phyloP scores from a whole-genome alignment of 2,329 filamentous ascomycete genomes.

The Fusarium coicis region DNA sequence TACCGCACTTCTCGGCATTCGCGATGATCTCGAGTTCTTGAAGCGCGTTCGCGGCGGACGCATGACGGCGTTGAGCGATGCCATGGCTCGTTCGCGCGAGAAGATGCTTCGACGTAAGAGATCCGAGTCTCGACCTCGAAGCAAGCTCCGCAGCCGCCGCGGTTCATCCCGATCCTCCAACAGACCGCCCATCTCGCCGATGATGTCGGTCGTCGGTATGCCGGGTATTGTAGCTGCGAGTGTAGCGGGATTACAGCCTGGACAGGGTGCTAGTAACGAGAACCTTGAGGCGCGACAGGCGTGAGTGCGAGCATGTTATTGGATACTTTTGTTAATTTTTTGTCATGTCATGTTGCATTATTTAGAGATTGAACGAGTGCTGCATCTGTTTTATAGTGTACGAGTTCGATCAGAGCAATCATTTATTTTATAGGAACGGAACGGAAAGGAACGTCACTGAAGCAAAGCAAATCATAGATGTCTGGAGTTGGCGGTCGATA shows the following conservation, averaged over 20 bases:
- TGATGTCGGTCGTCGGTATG: slow-evolving; percentile 38
- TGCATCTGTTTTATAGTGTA: slow-evolving; percentile 6
- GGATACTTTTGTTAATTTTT: not conserved
- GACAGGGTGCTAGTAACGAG: slow-evolving; percentile 12
- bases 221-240: slow-evolving; percentile 37
- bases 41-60: slow-evolving; percentile 31
- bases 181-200: slow-evolving; percentile 34
- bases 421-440: not conserved
- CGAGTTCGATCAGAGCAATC: slow-evolving; percentile 33
- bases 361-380: slow-evolving; percentile 24
- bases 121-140: slow-evolving; percentile 31
- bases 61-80: slow-evolving; percentile 32
- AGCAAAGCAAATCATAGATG: slow-evolving; percentile 8
- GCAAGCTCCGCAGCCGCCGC: slow-evolving; percentile 30
- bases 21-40: slow-evolving; percentile 35
- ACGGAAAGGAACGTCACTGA: not conserved
- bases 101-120: slow-evolving; percentile 35
- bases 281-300: slow-evolving; percentile 14
- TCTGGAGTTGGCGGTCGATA: slow-evolving; percentile 16
- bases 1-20: slow-evolving; percentile 30
- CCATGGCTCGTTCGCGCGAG: slow-evolving; percentile 29
- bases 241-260: slow-evolving; percentile 25
- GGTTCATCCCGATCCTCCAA: slow-evolving; percentile 35
- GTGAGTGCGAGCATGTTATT: not conserved
- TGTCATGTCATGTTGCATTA: not conserved